These are phyloP conservation scores for Yamadazyma blattariae DNA, from an alignment of 1,139 yeast genomes.

Conservation along the genomic window DNA sequence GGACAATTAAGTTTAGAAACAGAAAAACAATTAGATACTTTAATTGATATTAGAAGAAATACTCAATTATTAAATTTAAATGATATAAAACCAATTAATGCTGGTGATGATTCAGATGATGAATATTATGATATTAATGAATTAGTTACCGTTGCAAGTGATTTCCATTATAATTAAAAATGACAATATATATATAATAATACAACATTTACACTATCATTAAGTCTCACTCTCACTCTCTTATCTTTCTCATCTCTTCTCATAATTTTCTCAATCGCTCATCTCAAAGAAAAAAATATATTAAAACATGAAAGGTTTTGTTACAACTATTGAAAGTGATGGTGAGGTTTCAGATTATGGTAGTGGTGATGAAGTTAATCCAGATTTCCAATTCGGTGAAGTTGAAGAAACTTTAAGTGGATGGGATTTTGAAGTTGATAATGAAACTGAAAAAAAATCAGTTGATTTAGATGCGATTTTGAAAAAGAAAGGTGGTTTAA, in stretches of 20 bases:
- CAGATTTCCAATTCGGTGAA: conserved; percentile 65
- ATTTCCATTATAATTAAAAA: conserved; percentile 26
- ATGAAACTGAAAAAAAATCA: conserved; percentile 46
- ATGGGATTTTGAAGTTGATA: conserved; percentile 73
- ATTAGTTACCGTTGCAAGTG: conserved; percentile 35
- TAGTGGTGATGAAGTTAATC: conserved; percentile 39
- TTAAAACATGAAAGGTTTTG: conserved; percentile 13
- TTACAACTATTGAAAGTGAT: conserved; percentile 21
- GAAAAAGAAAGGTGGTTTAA: conserved; percentile 74
- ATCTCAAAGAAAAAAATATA: conserved; percentile 1
- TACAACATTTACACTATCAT: too few relatives aligned
- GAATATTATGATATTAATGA: conserved; percentile 44
- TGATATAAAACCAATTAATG: conserved; percentile 13
- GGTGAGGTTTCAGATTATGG: conserved; percentile 15
- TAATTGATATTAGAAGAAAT: conserved; percentile 59
- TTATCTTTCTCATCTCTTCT: too few relatives aligned
- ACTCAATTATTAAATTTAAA: conserved; percentile 64
- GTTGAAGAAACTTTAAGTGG: conserved; percentile 56
- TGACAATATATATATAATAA: too few relatives aligned
- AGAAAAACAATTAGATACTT: conserved; percentile 51
- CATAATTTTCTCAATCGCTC: too few relatives aligned
- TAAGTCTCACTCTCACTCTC: too few relatives aligned
- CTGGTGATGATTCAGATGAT: conserved; percentile 34
- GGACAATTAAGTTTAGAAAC: conserved; percentile 57
- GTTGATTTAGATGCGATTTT: conserved; percentile 89